Conservation (phyloP, 495 filamentous ascomycete genomes). For the Penicillium daleae region DNA sequence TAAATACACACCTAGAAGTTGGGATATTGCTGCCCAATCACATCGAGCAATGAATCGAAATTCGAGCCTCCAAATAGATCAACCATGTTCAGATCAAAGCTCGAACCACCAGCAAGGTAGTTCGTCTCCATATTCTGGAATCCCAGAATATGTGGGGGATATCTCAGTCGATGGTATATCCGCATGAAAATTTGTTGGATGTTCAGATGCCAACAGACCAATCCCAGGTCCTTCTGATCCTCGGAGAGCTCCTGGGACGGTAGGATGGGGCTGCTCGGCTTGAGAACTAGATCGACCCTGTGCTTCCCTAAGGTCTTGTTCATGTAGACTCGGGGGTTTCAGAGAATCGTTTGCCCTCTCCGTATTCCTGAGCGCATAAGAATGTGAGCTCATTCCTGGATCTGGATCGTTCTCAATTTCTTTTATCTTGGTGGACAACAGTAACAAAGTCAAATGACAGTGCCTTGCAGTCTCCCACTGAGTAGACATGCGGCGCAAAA, state of each 20-base stretch:
- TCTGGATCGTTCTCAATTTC: slow-evolving; percentile 14
- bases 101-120: slow-evolving; percentile 24
- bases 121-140: slow-evolving; percentile 19
- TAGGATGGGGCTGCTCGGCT: neutral
- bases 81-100: slow-evolving; percentile 45
- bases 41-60: slow-evolving; percentile 44
- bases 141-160: slow-evolving; percentile 13
- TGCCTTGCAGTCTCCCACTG: slow-evolving; percentile 50
- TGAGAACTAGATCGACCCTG: neutral
- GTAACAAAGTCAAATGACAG: slow-evolving; percentile 38
- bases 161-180: slow-evolving; percentile 1
- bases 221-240: neutral
- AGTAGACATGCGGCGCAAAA: slow-evolving; percentile 39
- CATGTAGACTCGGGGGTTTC: slow-evolving; percentile 1
- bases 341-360: slow-evolving; percentile 5
- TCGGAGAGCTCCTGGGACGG: neutral
- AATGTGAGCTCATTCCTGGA: slow-evolving; percentile 9
- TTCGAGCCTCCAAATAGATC: slow-evolving; percentile 43
- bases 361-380: slow-evolving; percentile 16
- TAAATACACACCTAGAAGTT: slow-evolving; percentile 27
- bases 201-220: neutral
- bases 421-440: slow-evolving; percentile 35
- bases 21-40: slow-evolving; percentile 44
- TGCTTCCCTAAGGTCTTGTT: neutral
- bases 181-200: neutral